These are phyloP conservation scores for Suillus ampliporus DNA, from an alignment of 768 basidiomycete genomes.

Conservation along the genomic window DNA sequence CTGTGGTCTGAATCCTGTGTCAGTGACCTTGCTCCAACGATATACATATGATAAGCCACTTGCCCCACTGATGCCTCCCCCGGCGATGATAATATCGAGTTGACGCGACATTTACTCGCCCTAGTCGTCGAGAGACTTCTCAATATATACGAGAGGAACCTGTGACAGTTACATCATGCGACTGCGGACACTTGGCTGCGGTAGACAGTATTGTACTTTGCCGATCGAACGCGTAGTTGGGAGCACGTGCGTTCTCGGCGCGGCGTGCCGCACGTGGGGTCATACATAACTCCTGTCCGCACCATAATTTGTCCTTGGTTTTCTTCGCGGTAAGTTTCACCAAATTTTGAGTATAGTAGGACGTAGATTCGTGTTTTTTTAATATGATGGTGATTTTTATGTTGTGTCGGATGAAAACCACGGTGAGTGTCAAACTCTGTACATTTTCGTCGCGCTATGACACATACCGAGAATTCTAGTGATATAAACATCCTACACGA, in stretches of 20 bases:
- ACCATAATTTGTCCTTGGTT: no score
- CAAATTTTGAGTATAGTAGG: neutral
- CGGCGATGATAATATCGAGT: conserved; percentile 32
- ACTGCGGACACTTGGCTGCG: neutral
- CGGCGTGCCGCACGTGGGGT: no score
- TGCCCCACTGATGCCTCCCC: conserved; percentile 35
- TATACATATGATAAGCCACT: conserved; percentile 14
- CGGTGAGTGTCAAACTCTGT: no score
- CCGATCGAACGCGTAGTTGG: neutral
- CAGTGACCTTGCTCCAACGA: conserved; percentile 3
- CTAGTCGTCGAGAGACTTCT: neutral
- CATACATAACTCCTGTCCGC: no score
- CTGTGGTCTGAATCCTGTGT: conserved; percentile 18
- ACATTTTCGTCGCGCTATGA: no score
- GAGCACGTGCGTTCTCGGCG: neutral
- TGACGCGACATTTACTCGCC: neutral
- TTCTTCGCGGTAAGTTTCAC: neutral
- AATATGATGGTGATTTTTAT: neutral
- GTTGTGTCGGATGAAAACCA: neutral
- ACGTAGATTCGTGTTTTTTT: neutral
- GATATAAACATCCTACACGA: neutral
- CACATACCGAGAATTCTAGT: neutral
- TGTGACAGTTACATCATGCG: neutral
- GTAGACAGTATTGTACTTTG: neutral
- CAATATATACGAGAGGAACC: neutral